Evolutionary conservation across 1,284 basidiomycete species (phyloP), one percentile per base, ranked within the genome.

Genomic region (Limonomyces culmigenus): DNA sequence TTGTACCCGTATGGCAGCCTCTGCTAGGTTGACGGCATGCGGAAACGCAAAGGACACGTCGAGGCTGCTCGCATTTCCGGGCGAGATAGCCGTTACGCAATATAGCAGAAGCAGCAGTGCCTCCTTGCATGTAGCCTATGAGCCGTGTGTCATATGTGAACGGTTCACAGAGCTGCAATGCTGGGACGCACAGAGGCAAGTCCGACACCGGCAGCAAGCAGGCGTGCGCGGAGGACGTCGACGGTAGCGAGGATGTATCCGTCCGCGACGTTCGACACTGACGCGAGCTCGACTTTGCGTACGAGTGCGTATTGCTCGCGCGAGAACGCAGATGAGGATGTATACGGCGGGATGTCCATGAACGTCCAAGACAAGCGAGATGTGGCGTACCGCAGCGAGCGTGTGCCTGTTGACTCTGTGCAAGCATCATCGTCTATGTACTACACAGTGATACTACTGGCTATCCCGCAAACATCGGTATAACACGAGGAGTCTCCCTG

Each of bases 291-390:
- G 10, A 81, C 62, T 42, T 69, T 74, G 38, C 72, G 66, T 32
- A 84, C 74, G 25, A 86, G 60, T 25, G 65, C 55, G 52, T 83
- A 86, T 42, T 85, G 77, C 12, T 65, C 62, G 46, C 77, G 65
- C 54, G 65, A 79, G 42, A 76, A 59, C 16, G 81, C 79, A 29
- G 78, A 76, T 23, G 81, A 86, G 11, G 74, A 74, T 35, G 65
- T 56, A 52, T 78, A 84, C 5, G 79, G 74, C n/a, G n/a, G n/a
- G n/a, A n/a, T n/a, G n/a, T n/a, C n/a, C n/a, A n/a, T n/a, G n/a
- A n/a, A n/a, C n/a, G n/a, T n/a, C n/a, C n/a, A n/a, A n/a, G n/a
- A n/a, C n/a, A n/a, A n/a, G n/a, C n/a, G n/a, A n/a, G n/a, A n/a
- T n/a, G n/a, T n/a, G n/a, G n/a, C n/a, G n/a, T n/a, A n/a, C n/a